Percentiles rank a stretch among this genome's conserved stretches.
phyloP scores from a whole-genome alignment of 345 rosid species.

The Heritiera fomes region DNA sequence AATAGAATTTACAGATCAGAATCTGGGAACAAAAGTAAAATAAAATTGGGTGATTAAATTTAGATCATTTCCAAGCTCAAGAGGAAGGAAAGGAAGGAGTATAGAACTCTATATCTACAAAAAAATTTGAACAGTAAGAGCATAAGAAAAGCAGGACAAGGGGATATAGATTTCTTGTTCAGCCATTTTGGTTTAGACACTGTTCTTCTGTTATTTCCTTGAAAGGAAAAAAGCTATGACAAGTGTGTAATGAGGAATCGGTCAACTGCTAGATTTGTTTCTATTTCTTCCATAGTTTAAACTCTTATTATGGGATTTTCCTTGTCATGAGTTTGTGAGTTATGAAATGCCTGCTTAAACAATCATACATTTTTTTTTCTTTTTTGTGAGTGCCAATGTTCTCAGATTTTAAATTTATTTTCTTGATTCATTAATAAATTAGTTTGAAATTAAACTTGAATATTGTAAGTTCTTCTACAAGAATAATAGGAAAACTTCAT shows the following conservation, averaged over 20 bases:
- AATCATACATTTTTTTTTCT: too few relatives aligned
- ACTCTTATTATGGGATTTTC: not conserved
- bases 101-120: too few relatives aligned
- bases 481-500: too few relatives aligned
- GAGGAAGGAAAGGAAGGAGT: not conserved
- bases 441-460: too few relatives aligned
- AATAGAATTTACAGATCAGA: not conserved
- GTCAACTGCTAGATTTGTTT: not conserved
- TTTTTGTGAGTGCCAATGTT: too few relatives aligned
- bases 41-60: not conserved
- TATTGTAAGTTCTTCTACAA: too few relatives aligned
- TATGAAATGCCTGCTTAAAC: too few relatives aligned
- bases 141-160: not conserved
- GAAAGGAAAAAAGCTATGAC: not conserved
- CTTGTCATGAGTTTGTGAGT: too few relatives aligned
- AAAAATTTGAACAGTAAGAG: not conserved
- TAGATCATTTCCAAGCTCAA: not conserved
- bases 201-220: not conserved
- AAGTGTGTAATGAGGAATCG: not conserved
- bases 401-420: too few relatives aligned
- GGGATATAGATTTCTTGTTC: not conserved
- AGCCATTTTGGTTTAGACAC: not conserved
- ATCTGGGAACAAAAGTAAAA: too few relatives aligned
- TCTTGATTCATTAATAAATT: too few relatives aligned
- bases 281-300: not conserved